A percentile compares a stretch with the other conserved stretches of the same genome.
These are phyloP conservation scores for Alternaria gaisen DNA, from an alignment of 2,329 filamentous ascomycete genomes.

Conservation along the genomic window DNA sequence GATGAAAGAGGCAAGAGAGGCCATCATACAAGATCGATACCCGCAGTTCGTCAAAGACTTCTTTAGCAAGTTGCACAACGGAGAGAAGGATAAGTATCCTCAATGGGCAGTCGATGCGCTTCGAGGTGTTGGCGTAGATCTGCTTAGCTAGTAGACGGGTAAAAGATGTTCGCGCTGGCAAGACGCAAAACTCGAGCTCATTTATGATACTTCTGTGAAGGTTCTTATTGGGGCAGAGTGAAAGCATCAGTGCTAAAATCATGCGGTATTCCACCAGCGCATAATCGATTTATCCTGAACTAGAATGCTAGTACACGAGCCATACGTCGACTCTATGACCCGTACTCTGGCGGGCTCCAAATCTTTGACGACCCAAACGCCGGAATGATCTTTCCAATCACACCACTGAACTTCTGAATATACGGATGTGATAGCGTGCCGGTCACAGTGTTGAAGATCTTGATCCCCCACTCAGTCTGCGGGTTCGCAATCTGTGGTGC, in stretches of 20 bases:
- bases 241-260: not conserved
- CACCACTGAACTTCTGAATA: conserved; percentile 18
- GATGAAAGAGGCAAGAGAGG: conserved; percentile 77
- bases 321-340: conserved; percentile 22
- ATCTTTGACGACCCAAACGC: conserved; percentile 25
- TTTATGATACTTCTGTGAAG: too few relatives aligned
- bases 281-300: not conserved
- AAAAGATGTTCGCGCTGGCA: too few relatives aligned
- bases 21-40: conserved; percentile 83
- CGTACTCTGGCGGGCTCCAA: conserved; percentile 27
- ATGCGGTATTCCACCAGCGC: not conserved
- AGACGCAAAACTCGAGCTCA: not conserved
- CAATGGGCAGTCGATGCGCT: conserved; percentile 86
- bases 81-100: conserved; percentile 72
- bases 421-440: conserved; percentile 26
- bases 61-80: conserved; percentile 75
- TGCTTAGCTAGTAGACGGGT: conserved; percentile 30
- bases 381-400: conserved; percentile 21
- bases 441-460: conserved; percentile 25
- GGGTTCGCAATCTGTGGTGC: conserved; percentile 37
- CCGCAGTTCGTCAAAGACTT: conserved; percentile 81
- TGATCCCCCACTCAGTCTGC: conserved; percentile 36
- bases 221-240: not conserved
- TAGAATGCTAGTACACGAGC: not conserved
- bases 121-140: conserved; percentile 73